These are phyloP conservation scores for Dinochytrium kinnereticum DNA, from an alignment of 371 early-diverging fungal species.

Conservation along the genomic window DNA sequence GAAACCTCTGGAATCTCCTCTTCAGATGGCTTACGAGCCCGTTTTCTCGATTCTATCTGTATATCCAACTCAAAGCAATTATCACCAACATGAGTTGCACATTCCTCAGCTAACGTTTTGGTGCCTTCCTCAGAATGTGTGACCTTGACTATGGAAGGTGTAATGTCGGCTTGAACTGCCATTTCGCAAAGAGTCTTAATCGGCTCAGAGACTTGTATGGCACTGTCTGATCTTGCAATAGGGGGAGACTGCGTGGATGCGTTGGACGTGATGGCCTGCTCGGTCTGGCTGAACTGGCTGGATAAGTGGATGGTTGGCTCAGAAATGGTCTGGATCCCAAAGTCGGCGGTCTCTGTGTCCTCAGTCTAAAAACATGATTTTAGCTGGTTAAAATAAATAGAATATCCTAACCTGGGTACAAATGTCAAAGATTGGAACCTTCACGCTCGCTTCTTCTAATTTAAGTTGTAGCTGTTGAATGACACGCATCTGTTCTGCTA, in stretches of 20 bases:
- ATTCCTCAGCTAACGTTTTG: no score
- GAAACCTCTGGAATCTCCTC: not conserved
- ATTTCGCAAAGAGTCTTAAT: not conserved
- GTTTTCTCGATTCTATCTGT: no score
- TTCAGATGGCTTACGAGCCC: no score
- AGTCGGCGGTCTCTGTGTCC: not conserved
- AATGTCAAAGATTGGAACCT: not conserved
- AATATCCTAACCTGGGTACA: not conserved
- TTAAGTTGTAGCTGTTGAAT: not conserved
- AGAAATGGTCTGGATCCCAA: no score
- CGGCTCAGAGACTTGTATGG: not conserved
- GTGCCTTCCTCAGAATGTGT: no score
- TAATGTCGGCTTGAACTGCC: not conserved
- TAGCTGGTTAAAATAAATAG: not conserved
- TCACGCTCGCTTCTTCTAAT: not conserved
- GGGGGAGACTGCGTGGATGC: not conserved
- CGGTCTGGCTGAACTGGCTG: no score
- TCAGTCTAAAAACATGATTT: not conserved
- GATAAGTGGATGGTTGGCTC: no score
- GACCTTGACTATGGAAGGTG: no score
- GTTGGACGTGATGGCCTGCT: not conserved
- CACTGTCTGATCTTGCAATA: not conserved
- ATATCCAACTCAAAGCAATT: no score
- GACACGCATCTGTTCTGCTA: not conserved
- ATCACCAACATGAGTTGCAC: no score